Conservation (phyloP, 257 asterid genomes). For the Capsicum baccatum region DNA sequence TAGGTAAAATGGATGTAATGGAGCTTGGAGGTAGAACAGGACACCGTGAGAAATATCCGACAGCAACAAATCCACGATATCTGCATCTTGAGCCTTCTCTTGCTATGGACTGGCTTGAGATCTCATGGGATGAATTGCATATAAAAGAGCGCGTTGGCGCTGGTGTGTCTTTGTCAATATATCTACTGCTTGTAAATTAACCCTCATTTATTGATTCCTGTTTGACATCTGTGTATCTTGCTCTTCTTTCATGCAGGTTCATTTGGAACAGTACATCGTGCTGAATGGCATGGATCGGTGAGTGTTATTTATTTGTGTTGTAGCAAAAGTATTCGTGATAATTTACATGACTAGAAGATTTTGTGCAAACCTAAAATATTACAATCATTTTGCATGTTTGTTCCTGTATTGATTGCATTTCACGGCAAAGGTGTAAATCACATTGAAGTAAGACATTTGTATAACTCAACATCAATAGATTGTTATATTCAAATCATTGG, state of each 20-base stretch:
- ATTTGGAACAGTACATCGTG: constrained; percentile 98
- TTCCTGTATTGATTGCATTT: constrained; percentile 1
- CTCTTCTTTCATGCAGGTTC: constrained; percentile 61
- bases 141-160: constrained; percentile 96
- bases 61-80: constrained; percentile 65
- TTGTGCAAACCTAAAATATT: background rate
- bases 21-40: constrained; percentile 49
- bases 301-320: constrained; percentile 43
- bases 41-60: constrained; percentile 44
- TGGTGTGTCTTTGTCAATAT: constrained; percentile 49
- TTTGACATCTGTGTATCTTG: constrained; percentile 19
- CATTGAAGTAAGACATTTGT: background rate
- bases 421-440: constrained; percentile 10
- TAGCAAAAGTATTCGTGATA: background rate
- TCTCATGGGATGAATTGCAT: constrained; percentile 92
- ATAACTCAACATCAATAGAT: background rate
- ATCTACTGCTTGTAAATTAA: constrained; percentile 5
- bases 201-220: constrained; percentile 5
- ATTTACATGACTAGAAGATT: background rate
- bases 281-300: constrained; percentile 99
- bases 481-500: background rate
- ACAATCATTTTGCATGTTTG: background rate
- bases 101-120: constrained; percentile 98
- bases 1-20: constrained; percentile 42
- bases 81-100: constrained; percentile 86